Evolutionary conservation across 2,329 filamentous ascomycete species (phyloP).

Genomic region (Sclerotinia subarctica): DNA sequence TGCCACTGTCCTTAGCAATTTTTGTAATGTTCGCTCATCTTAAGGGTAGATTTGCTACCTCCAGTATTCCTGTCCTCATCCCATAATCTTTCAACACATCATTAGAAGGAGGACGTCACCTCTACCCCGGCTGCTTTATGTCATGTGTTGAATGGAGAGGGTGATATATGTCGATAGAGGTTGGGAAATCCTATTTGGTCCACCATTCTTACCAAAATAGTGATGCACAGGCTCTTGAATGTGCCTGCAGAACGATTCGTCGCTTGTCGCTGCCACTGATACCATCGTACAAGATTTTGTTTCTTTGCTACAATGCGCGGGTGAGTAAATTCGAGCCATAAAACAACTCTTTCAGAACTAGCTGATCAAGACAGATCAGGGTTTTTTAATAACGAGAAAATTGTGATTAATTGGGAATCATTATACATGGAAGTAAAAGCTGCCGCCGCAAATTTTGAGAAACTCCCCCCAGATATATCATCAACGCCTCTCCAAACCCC

Average conservation of each 20-base stretch:
- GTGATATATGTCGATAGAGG: not conserved
- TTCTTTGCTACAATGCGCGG: too few relatives aligned
- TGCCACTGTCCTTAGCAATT: not conserved
- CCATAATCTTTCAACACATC: not conserved
- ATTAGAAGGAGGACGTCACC: too few relatives aligned
- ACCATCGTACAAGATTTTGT: not conserved
- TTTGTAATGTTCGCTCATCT: too few relatives aligned
- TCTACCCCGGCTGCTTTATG: not conserved
- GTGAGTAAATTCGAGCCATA: not conserved
- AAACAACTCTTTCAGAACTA: not conserved
- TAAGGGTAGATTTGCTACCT: too few relatives aligned
- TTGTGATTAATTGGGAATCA: slow-evolving; percentile 21
- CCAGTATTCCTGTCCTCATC: not conserved
- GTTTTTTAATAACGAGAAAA: not conserved
- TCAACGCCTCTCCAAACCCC: slow-evolving; percentile 9
- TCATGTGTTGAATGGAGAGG: not conserved
- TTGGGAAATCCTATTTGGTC: not conserved
- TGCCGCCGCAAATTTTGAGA: not conserved
- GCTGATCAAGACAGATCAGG: not conserved
- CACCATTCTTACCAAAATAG: not conserved
- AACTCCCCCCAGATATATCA: slow-evolving; percentile 18
- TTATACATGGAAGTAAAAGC: slow-evolving; percentile 18
- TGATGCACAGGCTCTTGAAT: not conserved
- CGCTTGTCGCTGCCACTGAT: not conserved
- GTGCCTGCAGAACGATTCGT: not conserved